Evolutionary conservation across 2,329 filamentous ascomycete species (phyloP).

Genomic region (Raffaelea albimanens): DNA sequence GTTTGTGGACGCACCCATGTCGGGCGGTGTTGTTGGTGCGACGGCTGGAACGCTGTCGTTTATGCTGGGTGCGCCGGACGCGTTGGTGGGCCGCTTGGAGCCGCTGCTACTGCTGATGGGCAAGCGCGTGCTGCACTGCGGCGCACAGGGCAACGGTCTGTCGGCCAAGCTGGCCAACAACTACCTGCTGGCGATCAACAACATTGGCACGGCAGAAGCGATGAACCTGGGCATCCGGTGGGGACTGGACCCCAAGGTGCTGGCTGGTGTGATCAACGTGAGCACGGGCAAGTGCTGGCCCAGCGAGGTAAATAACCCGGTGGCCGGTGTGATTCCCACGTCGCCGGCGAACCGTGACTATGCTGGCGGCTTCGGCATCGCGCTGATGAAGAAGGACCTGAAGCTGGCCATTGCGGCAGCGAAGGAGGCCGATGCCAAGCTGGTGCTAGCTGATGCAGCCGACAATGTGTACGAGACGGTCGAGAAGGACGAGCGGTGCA

Average conservation of each 20-base stretch:
- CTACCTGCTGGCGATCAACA: slow-evolving; percentile 89
- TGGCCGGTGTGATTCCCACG: slow-evolving; percentile 69
- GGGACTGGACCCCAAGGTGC: slow-evolving; percentile 51
- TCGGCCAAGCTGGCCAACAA: slow-evolving; percentile 96
- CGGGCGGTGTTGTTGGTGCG: slow-evolving; percentile 88
- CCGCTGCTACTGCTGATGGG: slow-evolving; percentile 75
- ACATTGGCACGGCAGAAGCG: slow-evolving; percentile 61
- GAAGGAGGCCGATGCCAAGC: slow-evolving; percentile 52
- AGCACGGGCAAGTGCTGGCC: slow-evolving; percentile 96
- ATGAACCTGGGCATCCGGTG: slow-evolving; percentile 56
- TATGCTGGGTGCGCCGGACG: slow-evolving; percentile 70
- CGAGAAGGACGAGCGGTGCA: slow-evolving; percentile 49
- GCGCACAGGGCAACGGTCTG: slow-evolving; percentile 73
- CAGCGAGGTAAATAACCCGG: slow-evolving; percentile 90
- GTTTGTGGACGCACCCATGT: slow-evolving; percentile 95
- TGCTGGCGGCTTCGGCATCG: slow-evolving; percentile 65
- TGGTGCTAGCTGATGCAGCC: slow-evolving; percentile 56
- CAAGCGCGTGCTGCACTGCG: slow-evolving; percentile 75
- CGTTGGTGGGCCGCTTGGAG: slow-evolving; percentile 54
- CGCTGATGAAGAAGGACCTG: slow-evolving; percentile 74
- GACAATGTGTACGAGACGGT: slow-evolving; percentile 59
- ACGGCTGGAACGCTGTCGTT: slow-evolving; percentile 83
- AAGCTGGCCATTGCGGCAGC: slow-evolving; percentile 65
- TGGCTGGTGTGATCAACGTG: slow-evolving; percentile 83
- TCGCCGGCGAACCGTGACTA: slow-evolving; percentile 72